A percentile compares a stretch with the other conserved stretches of the same genome.
Evolutionary conservation across 345 rosid species (phyloP).

Genomic region (Firmiana major): DNA sequence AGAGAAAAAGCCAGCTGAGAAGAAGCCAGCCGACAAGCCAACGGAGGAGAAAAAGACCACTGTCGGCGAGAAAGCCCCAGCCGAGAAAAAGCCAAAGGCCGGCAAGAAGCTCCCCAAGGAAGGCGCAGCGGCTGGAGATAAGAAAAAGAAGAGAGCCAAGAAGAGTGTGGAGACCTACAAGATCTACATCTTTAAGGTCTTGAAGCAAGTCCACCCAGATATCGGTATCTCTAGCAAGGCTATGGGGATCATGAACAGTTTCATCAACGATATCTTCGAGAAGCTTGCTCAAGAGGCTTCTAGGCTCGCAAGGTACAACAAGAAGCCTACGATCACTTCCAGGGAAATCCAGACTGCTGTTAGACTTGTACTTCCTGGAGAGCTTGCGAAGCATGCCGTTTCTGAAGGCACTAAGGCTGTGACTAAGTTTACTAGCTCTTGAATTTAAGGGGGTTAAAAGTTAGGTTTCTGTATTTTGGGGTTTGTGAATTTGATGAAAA

Average conservation of each 20-base stretch:
- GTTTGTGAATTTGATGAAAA: not conserved
- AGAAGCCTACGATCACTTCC: constrained; percentile 72
- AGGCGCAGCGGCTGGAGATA: constrained; percentile 47
- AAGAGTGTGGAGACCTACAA: constrained; percentile 71
- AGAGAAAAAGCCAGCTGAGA: constrained; percentile 55
- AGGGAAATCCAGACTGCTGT: constrained; percentile 79
- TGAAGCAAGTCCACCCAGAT: constrained; percentile 38
- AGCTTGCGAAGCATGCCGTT: constrained; percentile 75
- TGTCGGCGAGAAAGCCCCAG: constrained; percentile 46
- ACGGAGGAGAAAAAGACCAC: constrained; percentile 13
- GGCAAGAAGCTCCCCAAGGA: constrained; percentile 79
- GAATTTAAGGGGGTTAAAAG: not conserved
- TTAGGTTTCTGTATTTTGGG: not conserved
- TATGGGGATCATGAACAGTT: constrained; percentile 29
- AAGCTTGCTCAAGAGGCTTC: constrained; percentile 70
- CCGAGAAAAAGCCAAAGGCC: constrained; percentile 79
- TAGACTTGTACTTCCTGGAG: constrained; percentile 65
- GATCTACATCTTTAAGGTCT: constrained; percentile 54
- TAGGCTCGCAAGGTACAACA: constrained; percentile 71
- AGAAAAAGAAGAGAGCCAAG: constrained; percentile 68
- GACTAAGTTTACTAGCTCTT: constrained; percentile 71
- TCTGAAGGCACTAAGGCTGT: constrained; percentile 85
- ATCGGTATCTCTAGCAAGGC: constrained; percentile 43
- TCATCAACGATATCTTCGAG: constrained; percentile 40
- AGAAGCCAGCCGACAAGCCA: constrained; percentile 56